Evolutionary conservation across 1,284 basidiomycete species (phyloP), one percentile per base, ranked within the genome.

Genomic region (Inonotus obliquus): DNA sequence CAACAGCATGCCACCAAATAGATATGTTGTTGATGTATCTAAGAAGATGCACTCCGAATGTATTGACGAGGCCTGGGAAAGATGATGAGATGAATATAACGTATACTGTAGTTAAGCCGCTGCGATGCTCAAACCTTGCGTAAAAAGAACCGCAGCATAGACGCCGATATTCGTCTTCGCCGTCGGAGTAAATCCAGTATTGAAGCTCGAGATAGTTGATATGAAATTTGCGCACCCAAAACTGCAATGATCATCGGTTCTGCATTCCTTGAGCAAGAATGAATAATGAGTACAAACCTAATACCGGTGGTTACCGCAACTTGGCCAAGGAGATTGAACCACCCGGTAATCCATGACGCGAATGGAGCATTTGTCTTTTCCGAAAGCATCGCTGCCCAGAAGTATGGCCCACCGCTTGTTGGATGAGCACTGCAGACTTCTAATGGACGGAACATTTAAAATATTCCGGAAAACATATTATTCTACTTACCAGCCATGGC

Each of bases 271-370:
- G n/a, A 27, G 29, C 14, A 37, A 19, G 10, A 44, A 35, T 9
- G 32, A 41, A 10, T 21, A 17, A 27, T 44, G 41, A 32, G 5
- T 1, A 65, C 67, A 19, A 53, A 84, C 83, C 81, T 84, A 69
- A 89, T 89, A 32, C 87, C 87, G 11, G 87, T 89, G 0, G 88
- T 91, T 6, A 90, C 84, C 1, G 87, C 87, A 0, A 90, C 87
- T 72, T 90, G 88, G 2, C 87, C 87, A 3, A 89, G 76, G 14
- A 91, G 74, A 70, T 91, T 91, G 74, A 89, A 90, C 86, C 85
- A 87, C 13, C 85, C 85, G 7, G 82, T 85, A 29, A 87, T 78
- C 86, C 86, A 89, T 1, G 86, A 88, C 2, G 85, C 83, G 25
- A 88, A 74, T 0, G 86, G 75, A 2, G 86, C 84, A 51, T 80